Evolutionary conservation across 179 eudicot genomes (phyloP).

Genomic region (Sideroxylon spinosum): DNA sequence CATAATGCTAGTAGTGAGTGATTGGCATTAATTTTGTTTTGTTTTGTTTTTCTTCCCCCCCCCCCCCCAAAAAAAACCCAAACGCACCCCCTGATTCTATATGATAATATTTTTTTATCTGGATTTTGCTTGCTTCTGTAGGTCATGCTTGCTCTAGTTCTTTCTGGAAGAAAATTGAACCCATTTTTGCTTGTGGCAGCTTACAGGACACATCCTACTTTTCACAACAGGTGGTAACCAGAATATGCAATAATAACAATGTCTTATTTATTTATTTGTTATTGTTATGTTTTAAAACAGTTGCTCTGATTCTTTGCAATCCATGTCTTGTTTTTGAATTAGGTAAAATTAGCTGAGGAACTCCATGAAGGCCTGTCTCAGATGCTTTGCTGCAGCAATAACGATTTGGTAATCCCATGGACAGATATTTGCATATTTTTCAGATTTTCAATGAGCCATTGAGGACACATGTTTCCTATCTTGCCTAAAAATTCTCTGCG

Average conservation of each 20-base stretch:
- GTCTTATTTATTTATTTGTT: not conserved
- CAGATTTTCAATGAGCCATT: not conserved
- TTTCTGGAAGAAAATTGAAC: constrained; percentile 82
- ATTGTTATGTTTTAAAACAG: not conserved
- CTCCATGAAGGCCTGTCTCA: constrained; percentile 32
- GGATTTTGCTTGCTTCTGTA: constrained; percentile 29
- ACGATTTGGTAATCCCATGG: constrained; percentile 25
- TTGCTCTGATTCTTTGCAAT: not conserved
- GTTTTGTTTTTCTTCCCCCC: not conserved
- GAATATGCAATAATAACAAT: constrained; percentile 1
- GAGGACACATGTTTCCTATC: not conserved
- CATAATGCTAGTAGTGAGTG: constrained; percentile 60
- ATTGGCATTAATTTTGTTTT: constrained; percentile 11
- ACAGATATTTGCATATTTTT: not conserved
- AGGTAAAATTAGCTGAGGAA: constrained; percentile 56
- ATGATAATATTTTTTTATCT: not conserved
- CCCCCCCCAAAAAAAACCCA: no score
- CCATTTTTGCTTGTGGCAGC: constrained; percentile 48
- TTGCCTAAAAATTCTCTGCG: not conserved
- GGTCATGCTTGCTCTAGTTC: constrained; percentile 64
- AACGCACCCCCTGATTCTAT: not conserved
- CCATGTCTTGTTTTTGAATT: constrained; percentile 20
- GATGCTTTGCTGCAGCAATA: constrained; percentile 25
- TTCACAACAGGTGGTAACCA: constrained; percentile 57
- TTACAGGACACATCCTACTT: constrained; percentile 53